phyloP scores from a whole-genome alignment of 2,329 filamentous ascomycete genomes.

The Exophiala viscosa region DNA sequence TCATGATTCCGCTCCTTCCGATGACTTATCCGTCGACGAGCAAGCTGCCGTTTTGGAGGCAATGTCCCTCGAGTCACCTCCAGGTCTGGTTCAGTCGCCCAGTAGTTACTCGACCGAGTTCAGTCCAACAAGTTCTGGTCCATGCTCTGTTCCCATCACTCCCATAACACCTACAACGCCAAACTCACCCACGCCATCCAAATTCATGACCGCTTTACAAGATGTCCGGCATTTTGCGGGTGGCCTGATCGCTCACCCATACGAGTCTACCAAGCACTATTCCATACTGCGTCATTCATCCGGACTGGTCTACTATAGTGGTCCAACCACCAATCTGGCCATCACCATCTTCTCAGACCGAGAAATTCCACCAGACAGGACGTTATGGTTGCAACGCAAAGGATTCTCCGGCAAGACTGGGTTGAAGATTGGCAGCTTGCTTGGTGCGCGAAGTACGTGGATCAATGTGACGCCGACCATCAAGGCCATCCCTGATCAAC shows the following conservation, averaged over 20 bases:
- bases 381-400: constrained; percentile 65
- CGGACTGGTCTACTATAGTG: constrained; percentile 63
- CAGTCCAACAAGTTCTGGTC: not conserved
- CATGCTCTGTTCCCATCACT: constrained; percentile 6
- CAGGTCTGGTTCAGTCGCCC: constrained; percentile 20
- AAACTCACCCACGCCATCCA: constrained; percentile 9
- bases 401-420: constrained; percentile 67
- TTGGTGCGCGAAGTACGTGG: constrained; percentile 60
- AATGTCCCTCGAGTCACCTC: constrained; percentile 20
- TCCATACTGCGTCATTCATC: constrained; percentile 65
- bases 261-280: constrained; percentile 62
- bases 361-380: constrained; percentile 55
- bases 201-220: constrained; percentile 34
- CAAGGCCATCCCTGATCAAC: constrained; percentile 45
- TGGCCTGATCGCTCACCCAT: constrained; percentile 60
- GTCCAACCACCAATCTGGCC: constrained; percentile 59
- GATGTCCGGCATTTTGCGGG: constrained; percentile 64
- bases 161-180: not conserved
- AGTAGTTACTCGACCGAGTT: constrained; percentile 12
- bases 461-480: constrained; percentile 63
- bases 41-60: constrained; percentile 20
- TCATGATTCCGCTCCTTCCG: not conserved
- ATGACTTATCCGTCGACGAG: constrained; percentile 16
- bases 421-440: constrained; percentile 61
- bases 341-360: constrained; percentile 62